phyloP scores from a whole-genome alignment of 306 rosid genomes.

The Psophocarpus tetragonolobus region DNA sequence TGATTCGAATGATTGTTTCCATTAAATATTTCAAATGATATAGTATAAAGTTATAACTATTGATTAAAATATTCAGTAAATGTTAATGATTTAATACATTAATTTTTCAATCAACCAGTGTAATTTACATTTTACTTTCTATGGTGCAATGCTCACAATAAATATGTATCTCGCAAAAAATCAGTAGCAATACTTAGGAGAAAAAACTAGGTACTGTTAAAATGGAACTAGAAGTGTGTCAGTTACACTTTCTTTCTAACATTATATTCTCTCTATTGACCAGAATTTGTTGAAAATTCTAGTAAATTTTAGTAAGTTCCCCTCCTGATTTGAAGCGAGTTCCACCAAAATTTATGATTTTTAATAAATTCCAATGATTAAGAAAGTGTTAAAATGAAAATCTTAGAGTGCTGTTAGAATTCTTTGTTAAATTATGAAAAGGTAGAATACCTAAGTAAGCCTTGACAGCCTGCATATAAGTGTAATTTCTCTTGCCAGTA shows the following conservation, averaged over 20 bases:
- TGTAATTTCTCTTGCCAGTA: constrained; percentile 46
- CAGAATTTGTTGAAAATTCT: too few relatives aligned
- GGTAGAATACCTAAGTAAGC: constrained; percentile 35
- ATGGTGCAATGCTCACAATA: background rate
- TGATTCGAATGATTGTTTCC: background rate
- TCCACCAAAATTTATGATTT: too few relatives aligned
- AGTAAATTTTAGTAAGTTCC: too few relatives aligned
- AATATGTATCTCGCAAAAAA: background rate
- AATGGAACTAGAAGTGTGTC: too few relatives aligned
- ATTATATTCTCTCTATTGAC: too few relatives aligned
- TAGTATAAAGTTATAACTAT: background rate
- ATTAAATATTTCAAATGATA: background rate
- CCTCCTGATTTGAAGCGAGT: too few relatives aligned
- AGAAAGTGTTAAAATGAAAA: too few relatives aligned
- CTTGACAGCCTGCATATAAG: constrained; percentile 54
- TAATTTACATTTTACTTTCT: background rate
- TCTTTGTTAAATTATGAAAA: background rate
- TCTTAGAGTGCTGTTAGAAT: too few relatives aligned
- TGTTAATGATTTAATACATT: background rate
- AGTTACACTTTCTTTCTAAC: too few relatives aligned
- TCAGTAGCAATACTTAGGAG: background rate
- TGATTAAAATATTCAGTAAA: background rate
- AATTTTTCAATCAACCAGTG: background rate
- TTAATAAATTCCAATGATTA: too few relatives aligned
- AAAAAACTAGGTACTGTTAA: background rate